A percentile compares a stretch with the other conserved stretches of the same genome.
Conservation (phyloP, 2,329 filamentous ascomycete genomes). For the Chaetothyriales sp. region DNA sequence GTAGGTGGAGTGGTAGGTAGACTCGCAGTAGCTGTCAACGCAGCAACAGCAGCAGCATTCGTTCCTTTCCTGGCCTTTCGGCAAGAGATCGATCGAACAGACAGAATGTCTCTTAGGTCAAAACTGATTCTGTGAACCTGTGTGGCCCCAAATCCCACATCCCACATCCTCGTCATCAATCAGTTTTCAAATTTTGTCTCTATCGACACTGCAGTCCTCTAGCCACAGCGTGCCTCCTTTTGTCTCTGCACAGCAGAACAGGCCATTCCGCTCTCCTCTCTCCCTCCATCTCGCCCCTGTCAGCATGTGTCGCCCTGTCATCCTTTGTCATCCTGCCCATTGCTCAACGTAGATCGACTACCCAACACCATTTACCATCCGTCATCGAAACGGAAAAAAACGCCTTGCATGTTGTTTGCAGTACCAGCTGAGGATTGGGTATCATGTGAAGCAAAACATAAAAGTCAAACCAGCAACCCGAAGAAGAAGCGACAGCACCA, state of each 20-base stretch:
- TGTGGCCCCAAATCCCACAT: no score
- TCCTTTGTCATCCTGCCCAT: not conserved
- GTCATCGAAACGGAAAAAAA: not conserved
- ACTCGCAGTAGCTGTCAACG: not conserved
- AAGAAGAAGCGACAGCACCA: not conserved
- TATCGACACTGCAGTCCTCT: no score
- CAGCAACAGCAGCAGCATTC: no score
- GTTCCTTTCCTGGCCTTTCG: no score
- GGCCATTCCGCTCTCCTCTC: not conserved
- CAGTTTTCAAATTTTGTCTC: no score
- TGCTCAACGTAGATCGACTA: no score
- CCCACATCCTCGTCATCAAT: no score
- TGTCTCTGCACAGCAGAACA: no score
- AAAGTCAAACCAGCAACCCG: not conserved
- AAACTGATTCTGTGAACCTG: no score
- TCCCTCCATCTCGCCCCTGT: not conserved
- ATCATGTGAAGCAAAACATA: not conserved
- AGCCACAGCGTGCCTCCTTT: no score
- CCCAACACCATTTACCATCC: not conserved
- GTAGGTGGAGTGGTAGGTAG: not conserved
- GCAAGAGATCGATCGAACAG: no score
- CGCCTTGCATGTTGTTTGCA: not conserved
- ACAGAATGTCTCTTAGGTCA: no score
- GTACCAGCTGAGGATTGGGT: not conserved
- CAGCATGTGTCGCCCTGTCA: not conserved